These are phyloP conservation scores for Verruconis gallopava DNA, from an alignment of 2,329 filamentous ascomycete species.

Conservation along the genomic window DNA sequence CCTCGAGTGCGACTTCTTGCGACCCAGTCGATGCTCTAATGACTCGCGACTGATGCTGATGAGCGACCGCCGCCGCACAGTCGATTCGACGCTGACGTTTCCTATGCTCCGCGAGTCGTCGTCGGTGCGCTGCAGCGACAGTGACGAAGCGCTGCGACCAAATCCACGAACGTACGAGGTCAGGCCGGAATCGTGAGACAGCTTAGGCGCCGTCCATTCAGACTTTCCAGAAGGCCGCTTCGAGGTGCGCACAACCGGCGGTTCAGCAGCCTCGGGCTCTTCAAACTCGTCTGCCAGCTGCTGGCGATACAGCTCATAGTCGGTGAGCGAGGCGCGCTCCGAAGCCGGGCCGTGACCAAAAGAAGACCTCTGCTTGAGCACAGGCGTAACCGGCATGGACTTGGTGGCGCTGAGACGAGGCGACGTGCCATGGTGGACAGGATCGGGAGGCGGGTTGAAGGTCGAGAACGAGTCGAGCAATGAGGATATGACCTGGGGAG, in stretches of 20 bases:
- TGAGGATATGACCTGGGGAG: slow-evolving; percentile 46
- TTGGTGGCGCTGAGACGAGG: slow-evolving; percentile 17
- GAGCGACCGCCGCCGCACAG: slow-evolving; percentile 15
- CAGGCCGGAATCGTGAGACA: slow-evolving; percentile 12
- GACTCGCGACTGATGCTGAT: slow-evolving; percentile 23
- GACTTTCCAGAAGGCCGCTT: slow-evolving; percentile 70
- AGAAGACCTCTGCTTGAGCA: slow-evolving; percentile 16
- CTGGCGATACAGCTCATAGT: slow-evolving; percentile 39
- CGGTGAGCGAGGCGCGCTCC: slow-evolving; percentile 50
- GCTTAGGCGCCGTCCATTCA: slow-evolving; percentile 51
- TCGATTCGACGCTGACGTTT: slow-evolving; percentile 29
- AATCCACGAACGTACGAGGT: slow-evolving; percentile 1
- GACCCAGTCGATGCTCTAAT: slow-evolving; percentile 22
- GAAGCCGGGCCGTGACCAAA: slow-evolving; percentile 14
- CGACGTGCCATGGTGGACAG: slow-evolving; percentile 28
- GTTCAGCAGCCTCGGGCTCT: slow-evolving; percentile 41
- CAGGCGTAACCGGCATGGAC: slow-evolving; percentile 19
- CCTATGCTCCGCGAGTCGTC: slow-evolving; percentile 22
- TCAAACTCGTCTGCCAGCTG: slow-evolving; percentile 36
- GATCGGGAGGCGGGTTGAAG: slow-evolving; percentile 35
- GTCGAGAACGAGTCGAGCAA: slow-evolving; percentile 49
- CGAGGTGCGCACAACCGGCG: slow-evolving; percentile 68
- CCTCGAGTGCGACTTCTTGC: slow-evolving; percentile 11
- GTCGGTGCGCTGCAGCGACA: slow-evolving; percentile 17
- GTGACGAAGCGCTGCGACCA: slow-evolving; percentile 14